Conservation (phyloP, 83 land plant species). For the Picea abies region DNA sequence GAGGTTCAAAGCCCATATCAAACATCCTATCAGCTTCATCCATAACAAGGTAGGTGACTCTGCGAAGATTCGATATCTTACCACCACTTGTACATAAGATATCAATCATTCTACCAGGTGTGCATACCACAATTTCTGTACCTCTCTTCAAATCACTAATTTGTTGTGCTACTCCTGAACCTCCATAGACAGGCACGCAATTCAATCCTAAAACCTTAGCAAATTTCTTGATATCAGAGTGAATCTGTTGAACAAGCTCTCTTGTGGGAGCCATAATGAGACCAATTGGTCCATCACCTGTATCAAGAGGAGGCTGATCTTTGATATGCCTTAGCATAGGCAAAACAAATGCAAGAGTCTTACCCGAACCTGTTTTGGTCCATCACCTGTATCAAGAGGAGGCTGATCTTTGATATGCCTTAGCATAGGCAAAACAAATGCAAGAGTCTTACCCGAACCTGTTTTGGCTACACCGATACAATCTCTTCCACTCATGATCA, state of each 20-base stretch:
- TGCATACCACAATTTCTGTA: constrained; percentile 86
- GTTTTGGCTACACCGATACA: constrained; percentile 98
- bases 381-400: constrained; percentile 90
- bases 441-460: constrained; percentile 96
- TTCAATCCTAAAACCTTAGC: constrained; percentile 79
- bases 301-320: constrained; percentile 85
- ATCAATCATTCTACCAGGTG: constrained; percentile 97
- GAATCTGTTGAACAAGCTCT: constrained; percentile 97
- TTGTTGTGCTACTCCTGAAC: constrained; percentile 99
- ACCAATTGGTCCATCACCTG: constrained; percentile 94
- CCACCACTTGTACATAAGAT: constrained; percentile 96
- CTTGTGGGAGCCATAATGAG: constrained; percentile 98
- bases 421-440: constrained; percentile 97
- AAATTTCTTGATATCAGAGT: constrained; percentile 92
- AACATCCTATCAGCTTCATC: constrained; percentile 99
- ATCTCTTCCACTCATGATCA: constrained; percentile 97
- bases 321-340: constrained; percentile 98
- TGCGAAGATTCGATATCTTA: constrained; percentile 87
- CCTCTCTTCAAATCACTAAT: constrained; percentile 96
- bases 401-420: constrained; percentile 98
- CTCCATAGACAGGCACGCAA: constrained; percentile 98
- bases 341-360: constrained; percentile 94
- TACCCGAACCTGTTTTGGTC: constrained; percentile 99
- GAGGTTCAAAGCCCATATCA: constrained; percentile 99
- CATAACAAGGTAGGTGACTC: constrained; percentile 92